Evolutionary conservation across 257 asterid genomes (phyloP).

Genomic region (Solanum chiquidenum): DNA sequence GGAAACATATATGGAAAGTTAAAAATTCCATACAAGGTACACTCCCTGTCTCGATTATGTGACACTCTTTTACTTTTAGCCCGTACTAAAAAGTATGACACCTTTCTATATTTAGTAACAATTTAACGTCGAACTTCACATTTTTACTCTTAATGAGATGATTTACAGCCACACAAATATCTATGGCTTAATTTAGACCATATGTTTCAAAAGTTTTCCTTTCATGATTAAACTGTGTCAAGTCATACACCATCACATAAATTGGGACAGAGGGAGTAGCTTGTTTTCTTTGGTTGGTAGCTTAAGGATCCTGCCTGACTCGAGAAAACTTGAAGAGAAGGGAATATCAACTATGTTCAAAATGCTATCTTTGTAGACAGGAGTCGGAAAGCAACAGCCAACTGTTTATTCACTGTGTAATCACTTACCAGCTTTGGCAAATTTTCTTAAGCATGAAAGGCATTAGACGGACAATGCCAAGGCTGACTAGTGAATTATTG

Average conservation of each 20-base stretch:
- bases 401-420: background rate
- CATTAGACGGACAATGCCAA: background rate
- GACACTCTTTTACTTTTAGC: background rate
- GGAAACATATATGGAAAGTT: background rate
- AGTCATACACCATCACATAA: background rate
- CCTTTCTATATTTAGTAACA: background rate
- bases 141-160: background rate
- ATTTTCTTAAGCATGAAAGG: background rate
- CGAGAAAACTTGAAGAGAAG: background rate
- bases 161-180: background rate
- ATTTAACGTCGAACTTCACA: background rate
- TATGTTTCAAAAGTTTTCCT: background rate
- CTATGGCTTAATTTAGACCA: background rate
- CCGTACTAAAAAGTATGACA: background rate
- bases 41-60: background rate
- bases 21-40: background rate
- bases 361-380: background rate
- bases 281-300: background rate
- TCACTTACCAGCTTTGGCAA: background rate
- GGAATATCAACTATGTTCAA: background rate
- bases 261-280: background rate
- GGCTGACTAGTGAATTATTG: background rate
- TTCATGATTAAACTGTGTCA: background rate
- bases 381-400: background rate
- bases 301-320: background rate